A percentile compares a stretch with the other conserved stretches of the same genome.
These are phyloP conservation scores for Aureobasidium sp. DNA, from an alignment of 2,329 filamentous ascomycete species.

Conservation along the genomic window DNA sequence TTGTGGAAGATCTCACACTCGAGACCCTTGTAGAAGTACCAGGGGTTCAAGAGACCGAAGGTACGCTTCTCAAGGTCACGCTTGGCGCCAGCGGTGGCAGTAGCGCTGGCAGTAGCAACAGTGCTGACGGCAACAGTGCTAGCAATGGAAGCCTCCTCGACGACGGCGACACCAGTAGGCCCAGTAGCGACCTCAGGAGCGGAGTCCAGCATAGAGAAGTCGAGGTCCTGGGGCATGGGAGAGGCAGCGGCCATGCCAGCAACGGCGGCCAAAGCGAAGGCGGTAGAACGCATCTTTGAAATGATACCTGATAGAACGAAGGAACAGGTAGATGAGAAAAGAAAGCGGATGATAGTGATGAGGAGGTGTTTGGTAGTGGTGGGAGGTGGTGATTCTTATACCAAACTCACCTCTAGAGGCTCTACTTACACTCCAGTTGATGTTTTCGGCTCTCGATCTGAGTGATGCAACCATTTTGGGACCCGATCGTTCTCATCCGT, in stretches of 20 bases:
- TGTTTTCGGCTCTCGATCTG: background rate
- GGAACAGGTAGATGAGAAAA: slow-evolving; percentile 1
- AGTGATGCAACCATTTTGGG: background rate
- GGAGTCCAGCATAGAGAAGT: slow-evolving; percentile 15
- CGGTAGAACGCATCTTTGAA: slow-evolving; percentile 12
- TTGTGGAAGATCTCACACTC: slow-evolving; percentile 11
- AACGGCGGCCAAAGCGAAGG: slow-evolving; percentile 15
- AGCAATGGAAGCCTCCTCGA: slow-evolving; percentile 11
- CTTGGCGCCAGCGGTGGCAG: slow-evolving; percentile 10
- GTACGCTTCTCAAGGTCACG: slow-evolving; percentile 8
- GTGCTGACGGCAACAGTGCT: slow-evolving; percentile 16
- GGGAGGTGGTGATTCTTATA: slow-evolving; percentile 2
- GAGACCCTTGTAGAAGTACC: slow-evolving; percentile 7
- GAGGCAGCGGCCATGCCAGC: slow-evolving; percentile 15
- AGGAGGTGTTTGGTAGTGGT: background rate
- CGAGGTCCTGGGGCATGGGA: slow-evolving; percentile 18
- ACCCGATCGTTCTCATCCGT: background rate
- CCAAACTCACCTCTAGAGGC: background rate
- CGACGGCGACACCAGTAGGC: slow-evolving; percentile 12
- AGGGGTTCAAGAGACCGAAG: background rate
- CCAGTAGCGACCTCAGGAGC: slow-evolving; percentile 15
- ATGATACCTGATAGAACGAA: background rate
- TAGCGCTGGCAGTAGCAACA: slow-evolving; percentile 12
- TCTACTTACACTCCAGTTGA: background rate
- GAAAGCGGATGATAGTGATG: background rate